phyloP scores from a whole-genome alignment of 2,329 filamentous ascomycete genomes.

The Arthrobotrys sphaeroides region DNA sequence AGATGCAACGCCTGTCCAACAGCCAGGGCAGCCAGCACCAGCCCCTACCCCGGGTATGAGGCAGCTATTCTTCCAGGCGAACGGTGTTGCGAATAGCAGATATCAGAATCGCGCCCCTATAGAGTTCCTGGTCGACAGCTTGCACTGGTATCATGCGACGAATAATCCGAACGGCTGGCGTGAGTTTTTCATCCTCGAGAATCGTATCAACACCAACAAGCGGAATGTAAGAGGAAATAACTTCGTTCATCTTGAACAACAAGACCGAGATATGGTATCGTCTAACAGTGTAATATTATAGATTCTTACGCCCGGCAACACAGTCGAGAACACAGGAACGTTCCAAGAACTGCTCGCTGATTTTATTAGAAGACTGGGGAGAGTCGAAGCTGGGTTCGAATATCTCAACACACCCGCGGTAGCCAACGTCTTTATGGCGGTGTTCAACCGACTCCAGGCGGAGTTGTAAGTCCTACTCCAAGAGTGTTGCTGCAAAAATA shows the following conservation, averaged over 20 bases:
- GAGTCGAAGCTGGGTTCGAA: conserved; percentile 2
- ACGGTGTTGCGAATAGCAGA: neutral
- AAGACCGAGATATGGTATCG: neutral
- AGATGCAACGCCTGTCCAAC: neutral
- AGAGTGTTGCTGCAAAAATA: too few relatives aligned
- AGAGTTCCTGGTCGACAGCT: neutral
- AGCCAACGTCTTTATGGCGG: neutral
- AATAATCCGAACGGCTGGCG: conserved; percentile 2
- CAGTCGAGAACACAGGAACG: conserved; percentile 8
- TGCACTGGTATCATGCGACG: conserved; percentile 5
- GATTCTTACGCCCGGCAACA: conserved; percentile 10
- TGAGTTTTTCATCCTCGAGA: conserved; percentile 15
- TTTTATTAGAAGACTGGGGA: neutral
- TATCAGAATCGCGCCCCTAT: neutral
- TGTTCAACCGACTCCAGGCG: neutral
- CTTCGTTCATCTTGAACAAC: neutral
- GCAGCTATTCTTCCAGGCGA: conserved; percentile 6
- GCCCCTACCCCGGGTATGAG: neutral
- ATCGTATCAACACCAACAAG: conserved; percentile 13
- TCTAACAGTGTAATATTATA: neutral
- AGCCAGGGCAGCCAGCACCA: neutral
- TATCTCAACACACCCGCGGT: conserved; percentile 3
- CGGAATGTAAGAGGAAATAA: neutral
- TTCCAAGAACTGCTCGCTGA: neutral
- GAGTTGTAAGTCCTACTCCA: neutral